Evolutionary conservation across 2,329 filamentous ascomycete species (phyloP).

Genomic region (Trichoderma breve): DNA sequence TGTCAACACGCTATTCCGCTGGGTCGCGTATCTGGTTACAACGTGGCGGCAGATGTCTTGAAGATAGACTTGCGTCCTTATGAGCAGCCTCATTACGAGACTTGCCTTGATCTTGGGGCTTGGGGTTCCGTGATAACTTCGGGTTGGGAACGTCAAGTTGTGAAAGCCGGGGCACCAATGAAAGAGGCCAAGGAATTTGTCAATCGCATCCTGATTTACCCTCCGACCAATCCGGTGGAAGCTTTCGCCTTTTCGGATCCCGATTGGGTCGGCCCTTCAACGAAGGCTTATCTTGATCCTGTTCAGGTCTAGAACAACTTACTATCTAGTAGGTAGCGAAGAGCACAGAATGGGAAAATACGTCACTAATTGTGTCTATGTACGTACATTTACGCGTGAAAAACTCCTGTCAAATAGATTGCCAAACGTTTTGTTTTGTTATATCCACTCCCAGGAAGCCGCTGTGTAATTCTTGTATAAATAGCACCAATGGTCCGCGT

Average conservation of each 20-base stretch:
- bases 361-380: not conserved
- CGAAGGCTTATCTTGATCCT: not conserved
- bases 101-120: not conserved
- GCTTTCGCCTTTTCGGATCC: not conserved
- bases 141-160: not conserved
- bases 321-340: not conserved
- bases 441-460: not conserved
- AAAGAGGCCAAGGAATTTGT: not conserved
- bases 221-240: not conserved
- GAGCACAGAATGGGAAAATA: not conserved
- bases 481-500: not conserved
- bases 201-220: not conserved
- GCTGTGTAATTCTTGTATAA: not conserved
- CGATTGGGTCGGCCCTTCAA: not conserved
- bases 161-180: not conserved
- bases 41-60: not conserved
- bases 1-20: not conserved
- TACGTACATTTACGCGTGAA: not conserved
- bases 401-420: not conserved
- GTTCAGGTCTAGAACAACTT: not conserved
- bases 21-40: not conserved
- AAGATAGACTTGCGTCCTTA: not conserved
- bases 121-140: not conserved
- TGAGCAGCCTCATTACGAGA: not conserved
- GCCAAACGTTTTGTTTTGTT: not conserved